A percentile compares a stretch with the other conserved stretches of the same genome.
Conservation (phyloP, 2,329 filamentous ascomycete species). For the Daldinia sp. region DNA sequence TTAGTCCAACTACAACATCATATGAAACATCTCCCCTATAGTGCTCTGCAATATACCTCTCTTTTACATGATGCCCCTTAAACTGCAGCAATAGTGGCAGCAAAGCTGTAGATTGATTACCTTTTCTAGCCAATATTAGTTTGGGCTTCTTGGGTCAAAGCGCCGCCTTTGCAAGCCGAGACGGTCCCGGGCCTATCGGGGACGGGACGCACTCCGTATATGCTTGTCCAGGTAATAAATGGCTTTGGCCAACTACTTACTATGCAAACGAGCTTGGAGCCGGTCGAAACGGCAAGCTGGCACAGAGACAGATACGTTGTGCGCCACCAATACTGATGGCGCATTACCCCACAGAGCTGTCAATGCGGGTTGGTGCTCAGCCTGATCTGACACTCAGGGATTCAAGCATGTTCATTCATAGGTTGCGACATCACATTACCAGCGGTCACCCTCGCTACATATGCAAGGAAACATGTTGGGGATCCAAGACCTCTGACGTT, state of each 20-base stretch:
- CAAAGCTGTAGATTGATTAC: slow-evolving; percentile 1
- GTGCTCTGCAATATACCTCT: slow-evolving; percentile 5
- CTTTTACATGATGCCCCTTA: slow-evolving; percentile 1
- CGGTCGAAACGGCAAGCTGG: slow-evolving; percentile 12
- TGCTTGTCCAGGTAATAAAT: slow-evolving; percentile 1
- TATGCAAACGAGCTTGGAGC: background rate
- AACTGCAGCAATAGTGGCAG: background rate
- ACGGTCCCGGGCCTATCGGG: background rate
- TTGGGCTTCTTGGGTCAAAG: slow-evolving; percentile 1
- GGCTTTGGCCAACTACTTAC: slow-evolving; percentile 1
- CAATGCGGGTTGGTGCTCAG: slow-evolving; percentile 39
- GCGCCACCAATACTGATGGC: slow-evolving; percentile 25
- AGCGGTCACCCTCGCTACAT: slow-evolving; percentile 32
- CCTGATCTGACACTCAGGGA: slow-evolving; percentile 35
- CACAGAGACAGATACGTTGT: slow-evolving; percentile 18
- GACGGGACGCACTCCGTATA: background rate
- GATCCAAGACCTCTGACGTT: slow-evolving; percentile 23
- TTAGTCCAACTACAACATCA: slow-evolving; percentile 6
- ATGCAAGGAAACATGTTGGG: slow-evolving; percentile 34
- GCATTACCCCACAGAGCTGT: slow-evolving; percentile 43
- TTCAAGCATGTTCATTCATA: slow-evolving; percentile 27
- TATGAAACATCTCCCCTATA: slow-evolving; percentile 7
- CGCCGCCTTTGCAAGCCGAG: background rate
- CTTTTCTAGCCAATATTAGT: slow-evolving; percentile 2
- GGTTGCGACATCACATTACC: slow-evolving; percentile 31